Evolutionary conservation across 192 early-diverging fungal species (phyloP), one percentile per base, ranked within the genome.

Genomic region (Mortierella alpina): DNA sequence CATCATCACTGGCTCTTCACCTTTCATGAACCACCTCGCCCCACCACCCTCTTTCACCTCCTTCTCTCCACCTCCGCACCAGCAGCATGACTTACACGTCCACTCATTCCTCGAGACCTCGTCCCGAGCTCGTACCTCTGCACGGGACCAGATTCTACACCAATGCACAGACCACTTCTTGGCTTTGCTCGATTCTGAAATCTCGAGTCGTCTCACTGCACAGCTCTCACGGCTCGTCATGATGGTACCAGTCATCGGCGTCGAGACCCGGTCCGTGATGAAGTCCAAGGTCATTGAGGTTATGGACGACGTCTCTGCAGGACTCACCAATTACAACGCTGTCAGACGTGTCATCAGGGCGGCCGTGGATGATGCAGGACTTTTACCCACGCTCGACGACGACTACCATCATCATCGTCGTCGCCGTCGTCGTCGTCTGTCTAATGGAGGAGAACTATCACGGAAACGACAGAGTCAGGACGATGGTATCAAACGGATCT

Each of bases 81-180:
- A 61, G 20, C 48, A 22, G 18, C 49, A 46, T 22, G 41, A 61
- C 6, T 9, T 45, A 5, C 23, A 53, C 0, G 40, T 40, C n/a
- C 13, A 31, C 3, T 39, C 62, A 14, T 59, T 50, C 56, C 7
- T 55, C 22, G 54, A 55, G n/a, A 23, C 13, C 39, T 31, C n/a
- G 7, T 13, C 20, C 66, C 68, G 46, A 11, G 47, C 48, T 40
- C 39, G 4, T 14, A 10, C 17, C 14, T 17, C 17, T 5, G 18
- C 68, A 9, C 66, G 67, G 6, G 74, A 69, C 22, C 74, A 69
- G 42, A 68, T 76, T 40, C 51, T 76, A 3, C 66, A 76, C 18
- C 74, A 76, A 22, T 76, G 66, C 61, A 69, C 74, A 50, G 50
- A 60, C 22, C 75, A 78, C 45, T 78, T 59, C 44, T n/a, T 70